Conservation (phyloP, 116 monocot species). For the Iris pallida region DNA sequence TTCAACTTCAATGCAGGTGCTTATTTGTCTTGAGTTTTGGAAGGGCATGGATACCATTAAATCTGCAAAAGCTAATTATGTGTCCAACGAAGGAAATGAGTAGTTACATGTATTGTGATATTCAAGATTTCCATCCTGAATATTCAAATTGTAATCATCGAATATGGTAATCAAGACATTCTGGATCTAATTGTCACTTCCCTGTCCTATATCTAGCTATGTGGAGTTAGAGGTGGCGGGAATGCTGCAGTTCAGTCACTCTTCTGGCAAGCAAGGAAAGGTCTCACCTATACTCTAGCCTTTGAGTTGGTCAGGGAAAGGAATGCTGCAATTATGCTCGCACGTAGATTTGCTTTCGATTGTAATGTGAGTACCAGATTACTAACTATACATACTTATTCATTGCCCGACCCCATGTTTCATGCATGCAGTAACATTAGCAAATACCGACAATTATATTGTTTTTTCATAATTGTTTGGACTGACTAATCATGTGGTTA, state of each 20-base stretch:
- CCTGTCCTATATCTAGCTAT: constrained; percentile 39
- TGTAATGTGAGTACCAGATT: constrained; percentile 89
- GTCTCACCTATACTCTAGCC: constrained; percentile 52
- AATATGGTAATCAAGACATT: background rate
- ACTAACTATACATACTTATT: too few relatives aligned
- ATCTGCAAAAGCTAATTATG: background rate
- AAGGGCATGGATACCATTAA: background rate
- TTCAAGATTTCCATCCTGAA: too few relatives aligned
- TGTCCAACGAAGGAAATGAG: too few relatives aligned
- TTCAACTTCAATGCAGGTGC: constrained; percentile 80
- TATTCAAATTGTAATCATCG: background rate
- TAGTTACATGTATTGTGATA: too few relatives aligned
- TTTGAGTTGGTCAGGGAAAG: constrained; percentile 84
- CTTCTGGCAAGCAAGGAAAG: constrained; percentile 72
- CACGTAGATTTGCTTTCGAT: constrained; percentile 80
- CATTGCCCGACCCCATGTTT: too few relatives aligned
- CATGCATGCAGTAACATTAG: too few relatives aligned
- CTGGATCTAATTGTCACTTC: too few relatives aligned
- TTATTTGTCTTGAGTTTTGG: background rate
- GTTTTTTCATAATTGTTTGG: too few relatives aligned
- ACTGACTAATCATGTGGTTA: background rate
- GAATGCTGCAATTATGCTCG: constrained; percentile 90
- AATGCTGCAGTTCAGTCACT: constrained; percentile 63
- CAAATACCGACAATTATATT: too few relatives aligned
- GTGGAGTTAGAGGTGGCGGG: constrained; percentile 81